Conservation (phyloP, 73 alveolate genomes). For the Tetrahymena borealis region DNA sequence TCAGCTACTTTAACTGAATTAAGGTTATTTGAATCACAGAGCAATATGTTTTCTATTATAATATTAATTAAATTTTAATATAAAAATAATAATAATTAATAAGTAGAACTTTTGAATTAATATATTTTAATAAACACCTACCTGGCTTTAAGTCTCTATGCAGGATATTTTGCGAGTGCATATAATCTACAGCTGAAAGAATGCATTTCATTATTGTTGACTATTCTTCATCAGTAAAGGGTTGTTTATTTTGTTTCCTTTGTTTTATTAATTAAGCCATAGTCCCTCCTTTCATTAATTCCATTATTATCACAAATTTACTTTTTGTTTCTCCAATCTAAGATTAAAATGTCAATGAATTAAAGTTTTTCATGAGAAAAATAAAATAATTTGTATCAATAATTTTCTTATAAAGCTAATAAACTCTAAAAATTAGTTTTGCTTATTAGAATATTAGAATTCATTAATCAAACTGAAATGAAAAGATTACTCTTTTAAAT, state of each 20-base stretch:
- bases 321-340: not conserved
- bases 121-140: not conserved
- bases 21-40: slow-evolving; percentile 8
- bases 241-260: not conserved
- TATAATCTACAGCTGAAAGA: not conserved
- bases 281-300: not conserved
- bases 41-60: slow-evolving; percentile 26
- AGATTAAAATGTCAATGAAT: not conserved
- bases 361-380: not conserved
- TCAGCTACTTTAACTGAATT: slow-evolving; percentile 30
- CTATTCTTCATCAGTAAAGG: not conserved
- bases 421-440: too few species aligned
- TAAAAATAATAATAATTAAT: not conserved
- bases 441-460: too few species aligned
- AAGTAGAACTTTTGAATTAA: not conserved
- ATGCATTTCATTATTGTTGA: not conserved
- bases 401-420: too few species aligned
- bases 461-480: not conserved
- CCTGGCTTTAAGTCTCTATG: not conserved
- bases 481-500: not conserved
- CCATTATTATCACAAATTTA: not conserved
- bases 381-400: not conserved
- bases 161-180: not conserved
- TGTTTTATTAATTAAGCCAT: not conserved
- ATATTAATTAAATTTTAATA: not conserved